These are phyloP conservation scores for Delitschia confertaspora DNA, from an alignment of 495 filamentous ascomycete genomes.

Conservation along the genomic window DNA sequence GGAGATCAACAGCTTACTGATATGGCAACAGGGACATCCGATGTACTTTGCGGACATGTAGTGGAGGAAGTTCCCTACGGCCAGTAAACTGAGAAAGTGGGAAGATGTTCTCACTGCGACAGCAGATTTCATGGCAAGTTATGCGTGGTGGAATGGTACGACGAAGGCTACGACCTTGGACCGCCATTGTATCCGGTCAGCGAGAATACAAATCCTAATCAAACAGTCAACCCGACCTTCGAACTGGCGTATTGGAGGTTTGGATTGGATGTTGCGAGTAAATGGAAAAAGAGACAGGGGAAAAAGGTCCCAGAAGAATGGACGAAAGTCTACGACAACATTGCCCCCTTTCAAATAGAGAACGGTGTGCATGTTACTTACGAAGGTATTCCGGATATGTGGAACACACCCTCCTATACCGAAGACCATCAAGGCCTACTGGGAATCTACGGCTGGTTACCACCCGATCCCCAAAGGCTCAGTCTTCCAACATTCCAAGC, in stretches of 20 bases:
- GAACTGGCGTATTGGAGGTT: constrained; percentile 48
- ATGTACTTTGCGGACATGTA: constrained; percentile 47
- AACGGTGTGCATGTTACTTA: constrained; percentile 43
- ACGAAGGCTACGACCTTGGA: constrained; percentile 42
- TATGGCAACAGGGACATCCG: constrained; percentile 49
- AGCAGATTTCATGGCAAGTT: constrained; percentile 47
- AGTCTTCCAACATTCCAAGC: constrained; percentile 37
- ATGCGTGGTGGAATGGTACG: constrained; percentile 40
- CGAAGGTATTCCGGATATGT: constrained; percentile 45
- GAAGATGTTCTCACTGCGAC: constrained; percentile 37
- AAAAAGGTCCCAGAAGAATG: constrained; percentile 35
- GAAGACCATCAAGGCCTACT: constrained; percentile 46
- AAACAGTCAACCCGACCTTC: constrained; percentile 44
- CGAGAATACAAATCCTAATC: constrained; percentile 45
- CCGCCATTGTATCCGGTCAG: constrained; percentile 47
- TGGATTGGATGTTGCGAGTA: constrained; percentile 37
- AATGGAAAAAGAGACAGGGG: constrained; percentile 29
- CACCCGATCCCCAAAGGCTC: constrained; percentile 36
- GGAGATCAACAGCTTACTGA: constrained; percentile 47
- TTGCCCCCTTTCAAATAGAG: constrained; percentile 41
- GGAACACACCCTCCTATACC: constrained; percentile 37
- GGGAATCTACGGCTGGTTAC: constrained; percentile 42
- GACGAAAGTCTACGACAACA: constrained; percentile 37
- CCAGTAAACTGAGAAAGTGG: constrained; percentile 39
- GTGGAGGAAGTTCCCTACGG: constrained; percentile 37